Conservation (phyloP, 202 grass and related monocot species). For the Panicum virgatum region DNA sequence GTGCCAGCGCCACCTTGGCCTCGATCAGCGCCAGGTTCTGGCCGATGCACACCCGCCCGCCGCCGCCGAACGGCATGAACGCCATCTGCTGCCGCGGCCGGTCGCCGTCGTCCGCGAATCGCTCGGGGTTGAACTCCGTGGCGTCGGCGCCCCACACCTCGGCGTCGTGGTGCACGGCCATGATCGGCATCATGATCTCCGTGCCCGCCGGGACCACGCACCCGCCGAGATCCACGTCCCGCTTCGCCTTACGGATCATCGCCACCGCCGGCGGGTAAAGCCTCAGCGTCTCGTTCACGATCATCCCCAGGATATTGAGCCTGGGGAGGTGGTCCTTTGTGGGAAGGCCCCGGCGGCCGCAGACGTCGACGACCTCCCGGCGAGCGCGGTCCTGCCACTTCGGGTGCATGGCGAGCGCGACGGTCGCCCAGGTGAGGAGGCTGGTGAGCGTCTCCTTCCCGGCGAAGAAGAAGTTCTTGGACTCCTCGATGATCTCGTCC, state of each 20-base stretch:
- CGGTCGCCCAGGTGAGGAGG: conserved; percentile 74
- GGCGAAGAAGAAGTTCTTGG: conserved; percentile 97
- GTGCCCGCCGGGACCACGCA: conserved; percentile 68
- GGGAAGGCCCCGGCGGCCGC: conserved; percentile 43
- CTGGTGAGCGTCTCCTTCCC: conserved; percentile 77
- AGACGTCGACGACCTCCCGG: conserved; percentile 63
- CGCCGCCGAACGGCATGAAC: conserved; percentile 72
- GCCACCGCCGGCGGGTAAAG: conserved; percentile 82
- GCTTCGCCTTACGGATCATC: conserved; percentile 57
- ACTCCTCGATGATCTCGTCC: conserved; percentile 72
- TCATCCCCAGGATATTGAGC: conserved; percentile 60
- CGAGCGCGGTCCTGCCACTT: conserved; percentile 79
- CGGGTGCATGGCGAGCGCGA: conserved; percentile 78
- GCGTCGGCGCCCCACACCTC: conserved; percentile 63
- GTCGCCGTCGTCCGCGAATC: conserved; percentile 42
- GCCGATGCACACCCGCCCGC: conserved; percentile 70
- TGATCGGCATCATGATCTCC: conserved; percentile 70
- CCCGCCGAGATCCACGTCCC: conserved; percentile 57
- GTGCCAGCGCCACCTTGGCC: conserved; percentile 65
- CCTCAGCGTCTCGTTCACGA: conserved; percentile 72
- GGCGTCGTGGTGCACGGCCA: conserved; percentile 75
- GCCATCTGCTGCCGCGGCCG: conserved; percentile 47
- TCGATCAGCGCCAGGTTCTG: conserved; percentile 73
- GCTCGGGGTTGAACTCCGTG: conserved; percentile 50
- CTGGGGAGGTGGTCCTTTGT: conserved; percentile 58